These are phyloP conservation scores for Sugiyamaella smithiae DNA, from an alignment of 805 yeast genomes.

Conservation along the genomic window DNA sequence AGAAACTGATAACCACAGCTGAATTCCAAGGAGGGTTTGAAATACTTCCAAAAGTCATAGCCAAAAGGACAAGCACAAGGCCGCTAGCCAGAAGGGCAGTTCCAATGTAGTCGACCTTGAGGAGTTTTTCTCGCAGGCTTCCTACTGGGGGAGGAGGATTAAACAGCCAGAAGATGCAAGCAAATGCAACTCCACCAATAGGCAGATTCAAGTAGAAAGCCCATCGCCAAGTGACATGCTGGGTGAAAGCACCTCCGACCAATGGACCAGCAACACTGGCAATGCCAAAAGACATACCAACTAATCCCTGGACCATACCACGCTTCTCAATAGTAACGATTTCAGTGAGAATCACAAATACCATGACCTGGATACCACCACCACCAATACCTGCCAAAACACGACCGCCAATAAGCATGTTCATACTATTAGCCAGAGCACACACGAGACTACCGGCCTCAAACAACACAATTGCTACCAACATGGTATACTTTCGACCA, in stretches of 20 bases:
- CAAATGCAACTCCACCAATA: constrained; percentile 33
- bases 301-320: constrained; percentile 77
- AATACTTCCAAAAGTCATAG: constrained; percentile 51
- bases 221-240: constrained; percentile 49
- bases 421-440: constrained; percentile 45
- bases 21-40: constrained; percentile 49
- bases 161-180: constrained; percentile 26
- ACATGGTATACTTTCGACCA: constrained; percentile 35
- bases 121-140: constrained; percentile 40
- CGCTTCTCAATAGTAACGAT: constrained; percentile 71
- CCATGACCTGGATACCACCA: constrained; percentile 74
- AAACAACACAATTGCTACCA: constrained; percentile 41
- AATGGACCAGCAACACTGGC: constrained; percentile 54
- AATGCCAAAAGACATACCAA: constrained; percentile 29
- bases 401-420: constrained; percentile 66
- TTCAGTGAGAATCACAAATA: constrained; percentile 75
- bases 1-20: constrained; percentile 45
- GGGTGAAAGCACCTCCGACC: constrained; percentile 50
- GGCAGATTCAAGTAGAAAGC: constrained; percentile 52
- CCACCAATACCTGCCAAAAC: constrained; percentile 87
- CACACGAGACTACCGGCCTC: constrained; percentile 43
- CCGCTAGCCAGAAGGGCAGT: constrained; percentile 33
- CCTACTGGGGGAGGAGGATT: constrained; percentile 42
- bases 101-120: constrained; percentile 54
- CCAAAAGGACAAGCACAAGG: constrained; percentile 48